These are phyloP conservation scores for Schizochytrium sp. DNA, from an alignment of 108 stramenopile species.

Conservation along the genomic window DNA sequence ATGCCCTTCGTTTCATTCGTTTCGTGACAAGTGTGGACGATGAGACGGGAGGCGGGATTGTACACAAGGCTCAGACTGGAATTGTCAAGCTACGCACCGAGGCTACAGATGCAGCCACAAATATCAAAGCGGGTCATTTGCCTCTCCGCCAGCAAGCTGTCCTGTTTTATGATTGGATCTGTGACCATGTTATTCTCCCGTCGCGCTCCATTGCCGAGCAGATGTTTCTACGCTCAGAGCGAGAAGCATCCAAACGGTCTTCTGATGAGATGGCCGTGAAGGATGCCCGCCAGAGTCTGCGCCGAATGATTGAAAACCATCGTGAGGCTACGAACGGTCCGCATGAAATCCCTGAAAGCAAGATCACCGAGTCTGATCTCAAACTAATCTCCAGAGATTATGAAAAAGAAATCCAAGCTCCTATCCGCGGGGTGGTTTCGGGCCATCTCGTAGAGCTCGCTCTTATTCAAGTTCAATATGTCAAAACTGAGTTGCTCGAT, in stretches of 20 bases:
- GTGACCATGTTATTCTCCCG: slow-evolving; percentile 13
- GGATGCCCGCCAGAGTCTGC: slow-evolving; percentile 20
- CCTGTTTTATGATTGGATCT: slow-evolving; percentile 18
- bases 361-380: slow-evolving; percentile 8
- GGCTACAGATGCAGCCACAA: background rate
- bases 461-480: slow-evolving; percentile 47
- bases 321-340: background rate
- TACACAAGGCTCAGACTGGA: background rate
- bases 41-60: background rate
- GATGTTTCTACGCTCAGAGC: slow-evolving; percentile 56
- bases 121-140: background rate
- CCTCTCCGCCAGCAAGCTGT: background rate
- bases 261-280: slow-evolving; percentile 17
- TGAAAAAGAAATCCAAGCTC: slow-evolving; percentile 45
- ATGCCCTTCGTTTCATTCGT: background rate
- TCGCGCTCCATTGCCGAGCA: slow-evolving; percentile 19
- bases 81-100: background rate
- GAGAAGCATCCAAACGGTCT: background rate
- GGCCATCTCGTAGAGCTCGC: slow-evolving; percentile 30
- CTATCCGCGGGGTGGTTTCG: background rate
- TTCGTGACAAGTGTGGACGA: background rate
- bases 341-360: background rate
- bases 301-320: slow-evolving; percentile 40
- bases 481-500: slow-evolving; percentile 19
- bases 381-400: slow-evolving; percentile 29